Base-by-base conservation (phyloP, 164 flowering plant genomes). In the Vitis amurensis region DNA sequence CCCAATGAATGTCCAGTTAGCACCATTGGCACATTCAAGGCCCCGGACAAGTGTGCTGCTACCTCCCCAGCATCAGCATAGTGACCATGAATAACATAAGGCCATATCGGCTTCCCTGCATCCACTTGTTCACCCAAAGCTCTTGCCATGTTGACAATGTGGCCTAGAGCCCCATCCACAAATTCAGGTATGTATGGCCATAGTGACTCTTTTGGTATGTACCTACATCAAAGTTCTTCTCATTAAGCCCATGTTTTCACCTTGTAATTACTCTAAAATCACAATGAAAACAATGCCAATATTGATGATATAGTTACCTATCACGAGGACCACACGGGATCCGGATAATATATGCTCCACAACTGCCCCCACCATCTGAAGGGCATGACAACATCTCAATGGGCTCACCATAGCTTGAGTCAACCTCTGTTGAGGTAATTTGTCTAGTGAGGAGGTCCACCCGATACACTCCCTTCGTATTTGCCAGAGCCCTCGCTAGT, bases 151-250 rank as follows among this genome's bases (percentile, higher is more conserved):
- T 79, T 86, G 14, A 85, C 86, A 50, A 92, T 82, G 74, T 92
- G 95, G 70, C 75, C 66, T 15, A 92, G 73, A 6, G 95, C 89
- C 1, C 85, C 86, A 67, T 92, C 97, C 0, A 90, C 92, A 67
- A 92, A 92, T 73, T 92, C 97, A 0, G 89, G 89, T 17, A 89
- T 86, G 79, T 87, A 71, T 23, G 95, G 93, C 97, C 97, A 92
- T 1, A 92, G 80, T 48, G 85, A 85, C 72, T 92, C 97, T 62
- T 92, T 92, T 17, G 87, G 78, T 68, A 91, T 80, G 81, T 91
- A 91, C 81, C 90, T 88, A 78, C 9, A 3, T 29, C 15, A 29
- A 27, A 15, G 11, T 50, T 51, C 16, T 52, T 11, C 44, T 37
- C 7, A 6, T 37, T 37, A 37, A 37, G 44, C 7, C 44, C 7